These are phyloP conservation scores for Pseudocercospora fijiensis DNA, from an alignment of 2,329 filamentous ascomycete genomes.

Conservation along the genomic window DNA sequence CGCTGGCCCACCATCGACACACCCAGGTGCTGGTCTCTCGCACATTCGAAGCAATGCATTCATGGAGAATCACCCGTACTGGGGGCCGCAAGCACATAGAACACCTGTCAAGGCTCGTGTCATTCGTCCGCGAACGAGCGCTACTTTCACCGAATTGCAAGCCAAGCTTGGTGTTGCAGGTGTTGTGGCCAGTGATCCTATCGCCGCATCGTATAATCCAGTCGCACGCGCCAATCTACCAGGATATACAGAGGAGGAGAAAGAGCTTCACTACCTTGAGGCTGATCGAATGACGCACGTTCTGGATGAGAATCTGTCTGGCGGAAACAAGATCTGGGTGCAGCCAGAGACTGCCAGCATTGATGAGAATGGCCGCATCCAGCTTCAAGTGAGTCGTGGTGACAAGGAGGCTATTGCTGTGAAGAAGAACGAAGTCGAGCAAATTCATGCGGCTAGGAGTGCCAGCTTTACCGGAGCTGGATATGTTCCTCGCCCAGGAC, in stretches of 20 bases:
- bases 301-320: conserved; percentile 47
- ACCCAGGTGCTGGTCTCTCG: conserved; percentile 64
- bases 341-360: conserved; percentile 49
- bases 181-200: conserved; percentile 39
- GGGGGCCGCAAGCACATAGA: conserved; percentile 57
- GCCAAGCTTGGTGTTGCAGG: conserved; percentile 48
- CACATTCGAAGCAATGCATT: conserved; percentile 58
- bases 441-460: conserved; percentile 27
- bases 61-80: conserved; percentile 59
- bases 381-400: conserved; percentile 38
- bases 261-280: conserved; percentile 41
- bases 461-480: conserved; percentile 13
- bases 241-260: conserved; percentile 21
- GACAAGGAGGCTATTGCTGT: conserved; percentile 37
- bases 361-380: conserved; percentile 47
- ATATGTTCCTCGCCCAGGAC: conserved; percentile 8
- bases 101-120: conserved; percentile 59
- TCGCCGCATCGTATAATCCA: conserved; percentile 6
- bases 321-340: conserved; percentile 56
- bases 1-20: conserved; percentile 58
- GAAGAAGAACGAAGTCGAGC: conserved; percentile 31
- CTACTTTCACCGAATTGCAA: conserved; percentile 36
- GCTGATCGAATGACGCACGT: conserved; percentile 42
- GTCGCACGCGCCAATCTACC: not conserved
- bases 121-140: conserved; percentile 48